Evolutionary conservation across 2,329 filamentous ascomycete genomes (phyloP).

Genomic region (Stemphylium beticola): DNA sequence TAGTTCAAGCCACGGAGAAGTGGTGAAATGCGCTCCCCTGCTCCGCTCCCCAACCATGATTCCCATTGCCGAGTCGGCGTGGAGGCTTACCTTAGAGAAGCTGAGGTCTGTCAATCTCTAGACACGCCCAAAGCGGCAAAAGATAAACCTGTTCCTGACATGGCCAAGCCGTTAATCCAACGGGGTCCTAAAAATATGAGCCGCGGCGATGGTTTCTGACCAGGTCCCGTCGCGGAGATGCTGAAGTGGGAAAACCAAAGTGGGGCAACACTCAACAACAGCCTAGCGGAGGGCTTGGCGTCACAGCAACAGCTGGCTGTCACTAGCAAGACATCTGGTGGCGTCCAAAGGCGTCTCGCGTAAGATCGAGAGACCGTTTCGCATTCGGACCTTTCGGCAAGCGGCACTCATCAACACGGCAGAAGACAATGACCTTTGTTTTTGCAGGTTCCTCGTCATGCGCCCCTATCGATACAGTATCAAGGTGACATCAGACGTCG

Average conservation of each 20-base stretch:
- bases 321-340: not conserved
- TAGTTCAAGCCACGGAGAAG: not conserved
- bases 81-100: not conserved
- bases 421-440: not conserved
- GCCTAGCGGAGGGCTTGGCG: conserved; percentile 6
- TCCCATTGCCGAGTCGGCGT: not conserved
- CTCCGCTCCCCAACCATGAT: not conserved
- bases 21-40: not conserved
- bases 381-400: not conserved
- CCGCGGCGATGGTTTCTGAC: conserved; percentile 13
- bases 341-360: conserved; percentile 7
- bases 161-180: conserved; percentile 20
- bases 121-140: not conserved
- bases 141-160: not conserved
- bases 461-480: not conserved
- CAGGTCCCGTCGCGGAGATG: conserved; percentile 15
- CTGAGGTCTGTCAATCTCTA: not conserved
- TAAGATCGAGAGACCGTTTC: conserved; percentile 2
- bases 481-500: not conserved
- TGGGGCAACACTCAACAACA: conserved; percentile 10
- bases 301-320: not conserved
- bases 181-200: conserved; percentile 24
- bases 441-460: not conserved
- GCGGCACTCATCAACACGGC: not conserved
- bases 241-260: conserved; percentile 19